Conservation (phyloP, 208 protist species). For the Leishmania guyanensis region DNA sequence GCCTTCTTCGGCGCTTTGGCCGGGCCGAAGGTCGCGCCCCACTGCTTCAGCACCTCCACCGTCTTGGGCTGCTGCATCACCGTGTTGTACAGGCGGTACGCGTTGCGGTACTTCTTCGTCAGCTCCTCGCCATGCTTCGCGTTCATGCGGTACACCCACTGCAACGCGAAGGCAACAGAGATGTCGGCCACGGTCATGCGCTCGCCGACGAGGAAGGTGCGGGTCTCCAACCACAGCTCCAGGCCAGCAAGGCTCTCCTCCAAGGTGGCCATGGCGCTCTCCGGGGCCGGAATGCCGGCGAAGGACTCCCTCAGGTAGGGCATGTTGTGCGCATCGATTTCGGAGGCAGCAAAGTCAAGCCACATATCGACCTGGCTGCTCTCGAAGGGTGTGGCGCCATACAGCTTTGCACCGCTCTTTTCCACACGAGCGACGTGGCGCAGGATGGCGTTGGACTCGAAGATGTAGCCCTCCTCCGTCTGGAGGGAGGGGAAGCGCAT, state of each 20-base stretch:
- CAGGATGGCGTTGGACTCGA: constrained; percentile 88
- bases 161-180: constrained; percentile 62
- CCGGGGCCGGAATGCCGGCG: constrained; percentile 24
- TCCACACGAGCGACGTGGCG: constrained; percentile 75
- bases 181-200: constrained; percentile 84
- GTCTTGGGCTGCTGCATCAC: constrained; percentile 80
- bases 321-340: constrained; percentile 48
- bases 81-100: constrained; percentile 77
- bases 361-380: constrained; percentile 84
- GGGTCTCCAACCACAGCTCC: constrained; percentile 75
- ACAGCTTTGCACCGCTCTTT: constrained; percentile 64
- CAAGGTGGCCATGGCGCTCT: constrained; percentile 28
- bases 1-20: constrained; percentile 41
- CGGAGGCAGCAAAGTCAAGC: constrained; percentile 79
- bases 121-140: constrained; percentile 46
- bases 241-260: constrained; percentile 58
- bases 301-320: constrained; percentile 44
- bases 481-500: constrained; percentile 71
- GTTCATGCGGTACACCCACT: constrained; percentile 55
- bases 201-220: constrained; percentile 88
- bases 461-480: constrained; percentile 83
- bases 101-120: constrained; percentile 63
- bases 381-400: constrained; percentile 77
- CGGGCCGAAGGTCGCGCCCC: constrained; percentile 48
- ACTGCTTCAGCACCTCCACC: constrained; percentile 55